Evolutionary conservation across 106 monocot genomes (phyloP), one percentile per base, ranked within the genome.

Genomic region (Acorus gramineus): DNA sequence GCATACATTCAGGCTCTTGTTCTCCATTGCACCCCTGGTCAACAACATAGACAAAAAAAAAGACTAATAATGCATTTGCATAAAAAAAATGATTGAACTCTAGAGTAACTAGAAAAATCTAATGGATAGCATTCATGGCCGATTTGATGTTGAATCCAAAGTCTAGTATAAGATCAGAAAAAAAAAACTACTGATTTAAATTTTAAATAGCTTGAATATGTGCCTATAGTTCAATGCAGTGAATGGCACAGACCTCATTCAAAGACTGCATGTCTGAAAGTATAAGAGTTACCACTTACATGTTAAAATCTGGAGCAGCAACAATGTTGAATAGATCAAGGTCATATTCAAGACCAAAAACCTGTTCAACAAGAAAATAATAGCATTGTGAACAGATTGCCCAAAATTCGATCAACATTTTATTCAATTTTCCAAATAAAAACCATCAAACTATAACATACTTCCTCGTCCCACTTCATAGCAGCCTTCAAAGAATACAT

Each of bases 381-480:
- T 7, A 76, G 8, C 28, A 28, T 28, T 28, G 28, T 28, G 28
- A 28, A 58, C 55, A 59, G 14, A 44, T 72, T 9, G 10, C 46
- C 58, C 11, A 65, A 6, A 61, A 77, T 43, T 58, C 63, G 9
- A 67, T 51, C 46, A 12, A 43, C 42, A 14, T 5, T 8, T 42
- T 48, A 2, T 49, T 28, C 28, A 28, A 28, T 28, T 47, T 58
- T 53, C 7, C 12, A 63, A 63, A 10, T 42, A 57, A 54, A 56
- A n/a, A 8, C 2, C 28, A 28, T 28, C 28, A 28, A 28, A 28
- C 28, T 28, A 28, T 28, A 28, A 84, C 71, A 74, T 43, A 98
- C 96, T 56, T 98, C 91, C 57, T 98, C 96, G 69, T 98, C 96
- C 96, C 96, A 98, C 48, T 88, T 91, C 98, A 98, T 98, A 55